Percentiles rank a stretch among this genome's conserved stretches.
These are phyloP conservation scores for Cladorrhinum sp. DNA, from an alignment of 2,329 filamentous ascomycete genomes.

Conservation along the genomic window DNA sequence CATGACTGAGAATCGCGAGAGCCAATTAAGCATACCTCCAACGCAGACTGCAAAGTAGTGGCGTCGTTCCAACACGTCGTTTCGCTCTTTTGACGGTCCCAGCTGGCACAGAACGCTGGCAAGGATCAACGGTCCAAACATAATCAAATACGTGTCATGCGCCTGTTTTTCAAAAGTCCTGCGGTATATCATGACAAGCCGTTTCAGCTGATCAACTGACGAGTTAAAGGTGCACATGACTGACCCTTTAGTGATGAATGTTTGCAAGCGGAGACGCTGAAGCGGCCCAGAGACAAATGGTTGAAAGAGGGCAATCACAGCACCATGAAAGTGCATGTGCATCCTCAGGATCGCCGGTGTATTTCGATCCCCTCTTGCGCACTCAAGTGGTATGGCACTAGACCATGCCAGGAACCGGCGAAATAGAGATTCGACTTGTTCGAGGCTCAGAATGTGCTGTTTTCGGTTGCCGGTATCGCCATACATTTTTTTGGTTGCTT, in stretches of 20 bases:
- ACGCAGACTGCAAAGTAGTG: conserved; percentile 2
- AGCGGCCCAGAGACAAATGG: background rate
- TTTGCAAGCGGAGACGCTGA: background rate
- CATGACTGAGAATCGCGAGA: background rate
- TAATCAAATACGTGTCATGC: background rate
- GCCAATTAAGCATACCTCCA: background rate
- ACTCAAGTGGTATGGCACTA: background rate
- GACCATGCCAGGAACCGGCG: background rate
- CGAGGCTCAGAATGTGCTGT: background rate
- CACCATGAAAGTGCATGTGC: conserved; percentile 1
- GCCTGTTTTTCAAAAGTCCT: background rate
- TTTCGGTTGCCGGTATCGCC: background rate
- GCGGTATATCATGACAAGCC: background rate
- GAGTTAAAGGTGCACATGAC: conserved; percentile 2
- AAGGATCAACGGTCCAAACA: background rate
- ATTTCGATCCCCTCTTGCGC: conserved; percentile 4
- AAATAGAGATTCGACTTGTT: background rate
- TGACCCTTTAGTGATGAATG: background rate
- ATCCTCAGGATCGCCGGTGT: background rate
- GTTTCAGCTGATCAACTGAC: background rate
- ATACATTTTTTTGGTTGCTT: background rate
- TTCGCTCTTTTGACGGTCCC: background rate
- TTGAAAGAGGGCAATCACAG: background rate
- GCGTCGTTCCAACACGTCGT: background rate
- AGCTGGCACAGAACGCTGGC: conserved; percentile 1